These are phyloP conservation scores for Emergomyces pasteurianus DNA, from an alignment of 2,329 filamentous ascomycete genomes.

Conservation along the genomic window DNA sequence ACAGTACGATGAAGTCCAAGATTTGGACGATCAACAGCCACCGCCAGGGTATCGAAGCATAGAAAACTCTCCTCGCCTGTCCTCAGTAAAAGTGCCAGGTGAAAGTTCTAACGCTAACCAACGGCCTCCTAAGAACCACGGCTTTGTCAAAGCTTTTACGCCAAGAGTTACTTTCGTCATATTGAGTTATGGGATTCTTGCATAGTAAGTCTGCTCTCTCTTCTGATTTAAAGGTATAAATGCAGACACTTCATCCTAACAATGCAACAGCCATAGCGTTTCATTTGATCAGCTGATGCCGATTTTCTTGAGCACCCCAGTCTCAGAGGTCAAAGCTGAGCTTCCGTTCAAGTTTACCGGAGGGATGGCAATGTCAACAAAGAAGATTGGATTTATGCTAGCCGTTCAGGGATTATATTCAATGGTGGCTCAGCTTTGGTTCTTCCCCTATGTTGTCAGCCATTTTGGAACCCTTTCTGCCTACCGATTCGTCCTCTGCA, in stretches of 20 bases:
- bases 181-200: conserved; percentile 78
- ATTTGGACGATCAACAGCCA: conserved; percentile 46
- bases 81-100: conserved; percentile 17
- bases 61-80: conserved; percentile 40
- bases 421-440: conserved; percentile 69
- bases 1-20: conserved; percentile 2
- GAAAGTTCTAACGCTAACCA: conserved; percentile 10
- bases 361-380: conserved; percentile 72
- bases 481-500: conserved; percentile 67
- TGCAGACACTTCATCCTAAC: conserved; percentile 17
- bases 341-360: conserved; percentile 83
- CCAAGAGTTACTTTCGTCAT: conserved; percentile 78
- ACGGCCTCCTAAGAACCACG: conserved; percentile 30
- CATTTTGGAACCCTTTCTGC: conserved; percentile 66
- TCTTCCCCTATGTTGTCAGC: conserved; percentile 68
- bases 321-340: conserved; percentile 37
- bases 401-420: conserved; percentile 83
- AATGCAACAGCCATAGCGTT: conserved; percentile 67
- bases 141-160: conserved; percentile 58
- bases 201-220: conserved; percentile 58
- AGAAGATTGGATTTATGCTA: conserved; percentile 76
- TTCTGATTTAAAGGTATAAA: conserved; percentile 43
- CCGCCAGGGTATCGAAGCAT: conserved; percentile 57
- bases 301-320: conserved; percentile 68
- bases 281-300: conserved; percentile 91